Percentiles rank a stretch among this genome's conserved stretches.
phyloP scores from a whole-genome alignment of 345 rosid genomes.

The Bruguiera gymnorhiza region DNA sequence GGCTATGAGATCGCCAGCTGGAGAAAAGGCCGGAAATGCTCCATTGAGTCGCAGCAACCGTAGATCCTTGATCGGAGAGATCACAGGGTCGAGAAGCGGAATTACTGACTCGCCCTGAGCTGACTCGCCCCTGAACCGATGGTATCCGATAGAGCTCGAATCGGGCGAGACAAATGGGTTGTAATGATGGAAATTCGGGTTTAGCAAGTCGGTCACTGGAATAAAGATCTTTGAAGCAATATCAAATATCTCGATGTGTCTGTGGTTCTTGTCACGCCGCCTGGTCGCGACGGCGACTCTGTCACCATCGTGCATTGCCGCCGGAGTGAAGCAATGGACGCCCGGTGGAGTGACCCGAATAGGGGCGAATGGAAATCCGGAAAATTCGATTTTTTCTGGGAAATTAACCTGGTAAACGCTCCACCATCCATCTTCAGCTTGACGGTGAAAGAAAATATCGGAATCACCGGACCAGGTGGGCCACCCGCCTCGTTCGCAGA shows the following conservation, averaged over 20 bases:
- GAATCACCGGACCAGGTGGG: slow-evolving; percentile 80
- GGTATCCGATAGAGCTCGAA: slow-evolving; percentile 59
- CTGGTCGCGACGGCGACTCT: slow-evolving; percentile 72
- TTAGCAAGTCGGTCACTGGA: slow-evolving; percentile 48
- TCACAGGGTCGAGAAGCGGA: slow-evolving; percentile 64
- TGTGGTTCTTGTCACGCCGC: slow-evolving; percentile 37
- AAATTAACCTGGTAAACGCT: slow-evolving; percentile 59
- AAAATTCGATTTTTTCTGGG: slow-evolving; percentile 21
- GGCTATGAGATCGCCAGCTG: slow-evolving; percentile 56
- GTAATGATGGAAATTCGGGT: slow-evolving; percentile 70
- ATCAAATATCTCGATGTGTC: slow-evolving; percentile 77
- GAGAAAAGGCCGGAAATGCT: slow-evolving; percentile 62
- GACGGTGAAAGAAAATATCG: slow-evolving; percentile 68
- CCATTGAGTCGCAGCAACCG: slow-evolving; percentile 66
- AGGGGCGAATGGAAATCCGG: slow-evolving; percentile 34
- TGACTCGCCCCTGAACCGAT: slow-evolving; percentile 74
- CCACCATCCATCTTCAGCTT: slow-evolving; percentile 93
- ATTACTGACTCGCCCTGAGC: slow-evolving; percentile 42
- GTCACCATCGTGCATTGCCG: slow-evolving; percentile 55
- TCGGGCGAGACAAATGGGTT: slow-evolving; percentile 69
- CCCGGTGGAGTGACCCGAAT: slow-evolving; percentile 75
- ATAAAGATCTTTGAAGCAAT: slow-evolving; percentile 36
- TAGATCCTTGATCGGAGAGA: slow-evolving; percentile 50
- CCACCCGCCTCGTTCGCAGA: slow-evolving; percentile 74
- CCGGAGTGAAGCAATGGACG: slow-evolving; percentile 88